Percentiles rank a stretch among this genome's conserved stretches.
Evolutionary conservation across 805 yeast species (phyloP).

Genomic region (Starmera dryadoides): DNA sequence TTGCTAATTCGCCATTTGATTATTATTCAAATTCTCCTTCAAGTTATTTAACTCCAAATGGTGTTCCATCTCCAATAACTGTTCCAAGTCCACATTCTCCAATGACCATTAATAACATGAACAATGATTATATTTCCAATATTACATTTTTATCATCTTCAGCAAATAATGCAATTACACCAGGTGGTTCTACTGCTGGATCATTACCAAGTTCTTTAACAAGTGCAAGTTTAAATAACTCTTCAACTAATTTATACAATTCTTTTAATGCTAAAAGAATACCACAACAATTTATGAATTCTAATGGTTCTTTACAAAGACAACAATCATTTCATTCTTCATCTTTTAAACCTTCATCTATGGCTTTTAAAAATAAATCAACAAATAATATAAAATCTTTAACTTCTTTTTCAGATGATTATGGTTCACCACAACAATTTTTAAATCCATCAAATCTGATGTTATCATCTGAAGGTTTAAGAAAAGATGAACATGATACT

Average conservation of each 20-base stretch:
- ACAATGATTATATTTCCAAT: not conserved
- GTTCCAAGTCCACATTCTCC: slow-evolving; percentile 9
- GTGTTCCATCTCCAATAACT: slow-evolving; percentile 15
- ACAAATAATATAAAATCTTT: too few species aligned
- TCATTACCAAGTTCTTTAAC: slow-evolving; percentile 12
- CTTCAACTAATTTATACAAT: slow-evolving; percentile 17
- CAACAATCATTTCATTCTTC: not conserved
- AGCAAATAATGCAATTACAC: not conserved
- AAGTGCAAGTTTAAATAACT: not conserved
- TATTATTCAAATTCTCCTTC: slow-evolving; percentile 12
- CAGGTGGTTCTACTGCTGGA: too few species aligned
- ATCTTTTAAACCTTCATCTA: not conserved
- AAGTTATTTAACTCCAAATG: slow-evolving; percentile 9
- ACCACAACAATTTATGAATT: slow-evolving; percentile 14
- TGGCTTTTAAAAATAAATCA: not conserved
- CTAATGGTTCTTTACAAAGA: not conserved
- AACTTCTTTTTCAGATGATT: not conserved
- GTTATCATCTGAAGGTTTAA: not conserved
- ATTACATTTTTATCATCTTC: not conserved
- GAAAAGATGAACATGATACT: not conserved
- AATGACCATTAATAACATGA: too few species aligned
- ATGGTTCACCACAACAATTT: not conserved
- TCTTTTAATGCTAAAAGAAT: slow-evolving; percentile 21
- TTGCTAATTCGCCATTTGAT: slow-evolving; percentile 11
- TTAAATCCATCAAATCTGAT: slow-evolving; percentile 1